Conservation (phyloP, 1,139 yeast species). For the Protomyces gravidus region DNA sequence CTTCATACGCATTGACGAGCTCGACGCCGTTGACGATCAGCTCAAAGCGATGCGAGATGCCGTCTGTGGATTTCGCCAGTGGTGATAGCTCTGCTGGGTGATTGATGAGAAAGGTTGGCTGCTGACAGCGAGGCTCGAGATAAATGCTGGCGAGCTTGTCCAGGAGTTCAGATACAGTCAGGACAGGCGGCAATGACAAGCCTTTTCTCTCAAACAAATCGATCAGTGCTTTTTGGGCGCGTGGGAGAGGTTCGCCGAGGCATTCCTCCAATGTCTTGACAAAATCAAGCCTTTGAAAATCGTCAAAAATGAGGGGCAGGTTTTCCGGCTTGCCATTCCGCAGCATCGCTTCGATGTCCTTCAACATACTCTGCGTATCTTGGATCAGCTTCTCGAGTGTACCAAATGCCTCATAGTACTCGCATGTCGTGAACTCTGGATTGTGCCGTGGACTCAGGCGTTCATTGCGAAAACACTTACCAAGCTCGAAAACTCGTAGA, state of each 20-base stretch:
- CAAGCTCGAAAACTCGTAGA: constrained; percentile 97
- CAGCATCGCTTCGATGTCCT: constrained; percentile 97
- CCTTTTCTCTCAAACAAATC: constrained; percentile 42
- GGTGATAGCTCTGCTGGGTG: constrained; percentile 88
- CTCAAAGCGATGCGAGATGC: constrained; percentile 70
- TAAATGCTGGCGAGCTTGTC: constrained; percentile 60
- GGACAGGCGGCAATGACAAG: constrained; percentile 33
- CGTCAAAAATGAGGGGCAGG: constrained; percentile 62
- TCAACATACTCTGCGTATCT: constrained; percentile 84
- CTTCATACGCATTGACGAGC: constrained; percentile 91
- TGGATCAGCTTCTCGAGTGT: constrained; percentile 94
- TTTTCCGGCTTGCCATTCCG: constrained; percentile 46
- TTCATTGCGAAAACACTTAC: constrained; percentile 98
- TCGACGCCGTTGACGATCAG: constrained; percentile 75
- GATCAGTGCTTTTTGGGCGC: constrained; percentile 46
- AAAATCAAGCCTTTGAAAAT: constrained; percentile 70
- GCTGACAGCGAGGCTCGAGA: constrained; percentile 57
- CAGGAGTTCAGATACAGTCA: constrained; percentile 53
- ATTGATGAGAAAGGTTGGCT: constrained; percentile 71
- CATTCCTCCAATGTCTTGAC: constrained; percentile 88
- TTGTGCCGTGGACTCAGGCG: constrained; percentile 97
- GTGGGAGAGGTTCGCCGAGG: constrained; percentile 80
- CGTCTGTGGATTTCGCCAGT: constrained; percentile 60
- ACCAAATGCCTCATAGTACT: constrained; percentile 90
- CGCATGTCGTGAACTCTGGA: constrained; percentile 97